Evolutionary conservation across 2,329 filamentous ascomycete species (phyloP).

Genomic region (Hypoxylon sp.): DNA sequence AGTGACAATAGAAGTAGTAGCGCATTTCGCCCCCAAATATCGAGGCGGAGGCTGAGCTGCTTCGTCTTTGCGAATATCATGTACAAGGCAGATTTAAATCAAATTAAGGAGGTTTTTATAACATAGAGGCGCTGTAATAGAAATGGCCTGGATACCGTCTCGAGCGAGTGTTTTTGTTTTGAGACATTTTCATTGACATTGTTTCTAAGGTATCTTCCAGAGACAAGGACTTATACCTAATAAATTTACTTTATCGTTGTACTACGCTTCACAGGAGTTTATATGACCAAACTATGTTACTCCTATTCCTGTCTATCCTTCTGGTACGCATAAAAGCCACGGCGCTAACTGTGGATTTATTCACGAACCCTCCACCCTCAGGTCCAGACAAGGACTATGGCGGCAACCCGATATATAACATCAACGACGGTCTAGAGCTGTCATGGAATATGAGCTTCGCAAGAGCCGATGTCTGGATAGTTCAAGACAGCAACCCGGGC

Average conservation of each 20-base stretch:
- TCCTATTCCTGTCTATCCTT: not conserved
- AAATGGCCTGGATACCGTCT: not conserved
- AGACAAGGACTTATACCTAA: not conserved
- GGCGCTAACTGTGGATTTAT: not conserved
- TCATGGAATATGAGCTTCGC: not conserved
- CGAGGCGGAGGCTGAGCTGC: not conserved
- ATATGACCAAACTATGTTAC: not conserved
- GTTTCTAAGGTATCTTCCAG: not conserved
- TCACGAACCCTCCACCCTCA: not conserved
- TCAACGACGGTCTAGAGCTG: not conserved
- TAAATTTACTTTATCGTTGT: not conserved
- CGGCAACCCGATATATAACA: not conserved
- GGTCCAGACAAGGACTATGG: not conserved
- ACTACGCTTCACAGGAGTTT: not conserved
- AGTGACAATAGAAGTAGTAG: not conserved
- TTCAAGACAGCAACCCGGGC: not conserved
- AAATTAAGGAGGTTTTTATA: not conserved
- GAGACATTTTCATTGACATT: not conserved
- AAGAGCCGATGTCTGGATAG: not conserved
- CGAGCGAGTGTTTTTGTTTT: not conserved
- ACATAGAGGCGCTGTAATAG: not conserved
- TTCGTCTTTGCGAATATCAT: not conserved
- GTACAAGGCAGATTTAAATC: not conserved
- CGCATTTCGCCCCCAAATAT: not conserved
- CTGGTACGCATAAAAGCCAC: not conserved